These are phyloP conservation scores for Pluteus cervinus DNA, from an alignment of 768 basidiomycete genomes.

Conservation along the genomic window DNA sequence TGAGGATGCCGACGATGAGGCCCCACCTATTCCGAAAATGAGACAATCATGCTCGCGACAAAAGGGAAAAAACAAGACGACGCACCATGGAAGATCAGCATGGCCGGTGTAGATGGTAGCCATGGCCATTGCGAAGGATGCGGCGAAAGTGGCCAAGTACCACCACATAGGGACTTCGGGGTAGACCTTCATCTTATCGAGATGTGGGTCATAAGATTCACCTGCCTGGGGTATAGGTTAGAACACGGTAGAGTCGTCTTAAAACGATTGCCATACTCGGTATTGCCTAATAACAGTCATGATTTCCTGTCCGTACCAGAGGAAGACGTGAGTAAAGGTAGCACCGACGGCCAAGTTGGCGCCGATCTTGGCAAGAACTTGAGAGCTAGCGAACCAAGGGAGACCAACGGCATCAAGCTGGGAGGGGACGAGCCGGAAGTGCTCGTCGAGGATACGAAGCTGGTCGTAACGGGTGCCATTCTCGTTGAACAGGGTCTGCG, in stretches of 20 bases:
- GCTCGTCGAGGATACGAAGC: no score
- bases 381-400: conserved; percentile 41
- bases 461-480: no score
- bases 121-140: conserved; percentile 45
- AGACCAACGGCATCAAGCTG: conserved; percentile 27
- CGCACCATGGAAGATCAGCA: conserved; percentile 51
- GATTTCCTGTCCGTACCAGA: conserved; percentile 52
- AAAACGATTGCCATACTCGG: conserved; percentile 20
- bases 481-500: conserved; percentile 43
- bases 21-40: conserved; percentile 32
- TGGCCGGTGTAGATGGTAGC: conserved; percentile 46
- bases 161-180: conserved; percentile 44
- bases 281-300: conserved; percentile 33
- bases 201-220: conserved; percentile 45
- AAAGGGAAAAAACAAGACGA: background rate
- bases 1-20: conserved; percentile 43
- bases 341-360: conserved; percentile 35
- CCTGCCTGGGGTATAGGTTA: conserved; percentile 15
- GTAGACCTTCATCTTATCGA: conserved; percentile 47
- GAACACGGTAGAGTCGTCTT: background rate
- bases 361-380: conserved; percentile 35
- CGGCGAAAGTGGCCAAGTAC: conserved; percentile 38
- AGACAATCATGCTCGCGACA: background rate
- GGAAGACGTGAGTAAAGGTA: conserved; percentile 42
- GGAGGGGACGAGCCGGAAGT: no score